Conservation (phyloP, 495 filamentous ascomycete species). For the Penicillium angulare region DNA sequence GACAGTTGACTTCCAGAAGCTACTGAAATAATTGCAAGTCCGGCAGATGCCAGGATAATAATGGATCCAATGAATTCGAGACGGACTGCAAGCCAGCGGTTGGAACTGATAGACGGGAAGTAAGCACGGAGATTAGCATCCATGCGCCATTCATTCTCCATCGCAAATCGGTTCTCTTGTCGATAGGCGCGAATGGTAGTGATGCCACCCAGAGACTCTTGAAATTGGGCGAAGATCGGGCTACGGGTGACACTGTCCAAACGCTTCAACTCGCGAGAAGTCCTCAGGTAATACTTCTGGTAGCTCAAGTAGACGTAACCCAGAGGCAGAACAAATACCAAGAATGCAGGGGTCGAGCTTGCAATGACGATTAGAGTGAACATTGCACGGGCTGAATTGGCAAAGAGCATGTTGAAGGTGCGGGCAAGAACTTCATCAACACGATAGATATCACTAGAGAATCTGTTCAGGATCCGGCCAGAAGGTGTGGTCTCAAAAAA, state of each 20-base stretch:
- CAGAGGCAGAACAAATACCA: conserved; percentile 78
- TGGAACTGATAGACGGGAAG: conserved; percentile 94
- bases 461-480: conserved; percentile 92
- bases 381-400: conserved; percentile 76
- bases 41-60: conserved; percentile 85
- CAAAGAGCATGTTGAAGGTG: conserved; percentile 92
- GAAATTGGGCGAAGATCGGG: conserved; percentile 98
- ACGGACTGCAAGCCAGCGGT: conserved; percentile 93
- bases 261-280: conserved; percentile 93
- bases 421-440: conserved; percentile 94
- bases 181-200: conserved; percentile 97
- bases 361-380: conserved; percentile 90
- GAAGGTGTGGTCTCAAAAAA: conserved; percentile 99
- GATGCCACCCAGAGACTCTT: conserved; percentile 92
- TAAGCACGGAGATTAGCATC: conserved; percentile 95
- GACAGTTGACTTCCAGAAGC: conserved; percentile 64
- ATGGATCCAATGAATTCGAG: conserved; percentile 95
- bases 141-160: conserved; percentile 97
- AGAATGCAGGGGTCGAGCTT: conserved; percentile 74
- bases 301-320: conserved; percentile 84
- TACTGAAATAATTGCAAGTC: conserved; percentile 80
- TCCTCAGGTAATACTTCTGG: conserved; percentile 94
- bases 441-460: conserved; percentile 95
- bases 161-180: conserved; percentile 80
- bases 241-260: conserved; percentile 93